Evolutionary conservation across 768 basidiomycete genomes (phyloP).

Genomic region (Trametes cinnabarina): DNA sequence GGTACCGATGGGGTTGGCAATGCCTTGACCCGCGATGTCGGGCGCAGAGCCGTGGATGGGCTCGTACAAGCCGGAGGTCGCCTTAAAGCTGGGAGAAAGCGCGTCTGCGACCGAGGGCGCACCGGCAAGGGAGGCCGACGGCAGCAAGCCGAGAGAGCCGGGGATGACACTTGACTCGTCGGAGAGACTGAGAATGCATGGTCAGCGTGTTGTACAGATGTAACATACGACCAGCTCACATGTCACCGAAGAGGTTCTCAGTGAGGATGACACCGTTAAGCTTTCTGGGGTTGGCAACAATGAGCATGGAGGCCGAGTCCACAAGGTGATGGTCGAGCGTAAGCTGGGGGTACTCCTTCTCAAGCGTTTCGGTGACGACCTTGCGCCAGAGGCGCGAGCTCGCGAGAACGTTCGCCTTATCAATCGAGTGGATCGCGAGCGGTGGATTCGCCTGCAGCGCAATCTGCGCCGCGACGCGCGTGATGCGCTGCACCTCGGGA

Average conservation of each 20-base stretch:
- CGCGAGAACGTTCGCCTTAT: slow-evolving; percentile 98
- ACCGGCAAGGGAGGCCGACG: slow-evolving; percentile 94
- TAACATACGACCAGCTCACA: slow-evolving; percentile 54
- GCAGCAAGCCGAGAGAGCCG: slow-evolving; percentile 92
- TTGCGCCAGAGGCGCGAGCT: slow-evolving; percentile 92
- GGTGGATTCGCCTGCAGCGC: slow-evolving; percentile 82
- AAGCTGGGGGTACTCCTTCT: slow-evolving; percentile 85
- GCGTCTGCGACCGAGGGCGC: slow-evolving; percentile 58
- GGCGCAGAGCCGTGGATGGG: slow-evolving; percentile 98
- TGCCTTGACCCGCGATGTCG: slow-evolving; percentile 85
- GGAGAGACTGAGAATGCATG: slow-evolving; percentile 61
- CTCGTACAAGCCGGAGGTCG: slow-evolving; percentile 89
- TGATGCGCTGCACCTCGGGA: slow-evolving; percentile 89
- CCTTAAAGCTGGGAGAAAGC: slow-evolving; percentile 58
- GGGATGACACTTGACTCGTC: slow-evolving; percentile 98
- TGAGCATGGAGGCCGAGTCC: slow-evolving; percentile 94
- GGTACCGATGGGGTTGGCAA: slow-evolving; percentile 93
- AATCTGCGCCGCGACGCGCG: slow-evolving; percentile 92
- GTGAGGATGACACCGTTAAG: slow-evolving; percentile 95
- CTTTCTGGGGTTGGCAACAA: slow-evolving; percentile 85
- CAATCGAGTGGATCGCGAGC: slow-evolving; percentile 86
- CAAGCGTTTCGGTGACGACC: slow-evolving; percentile 82
- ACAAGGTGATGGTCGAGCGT: slow-evolving; percentile 89
- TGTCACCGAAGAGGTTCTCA: slow-evolving; percentile 96
- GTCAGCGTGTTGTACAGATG: neutral